phyloP scores from a whole-genome alignment of 2,329 filamentous ascomycete species.

The Aaosphaeria pasadenensis region DNA sequence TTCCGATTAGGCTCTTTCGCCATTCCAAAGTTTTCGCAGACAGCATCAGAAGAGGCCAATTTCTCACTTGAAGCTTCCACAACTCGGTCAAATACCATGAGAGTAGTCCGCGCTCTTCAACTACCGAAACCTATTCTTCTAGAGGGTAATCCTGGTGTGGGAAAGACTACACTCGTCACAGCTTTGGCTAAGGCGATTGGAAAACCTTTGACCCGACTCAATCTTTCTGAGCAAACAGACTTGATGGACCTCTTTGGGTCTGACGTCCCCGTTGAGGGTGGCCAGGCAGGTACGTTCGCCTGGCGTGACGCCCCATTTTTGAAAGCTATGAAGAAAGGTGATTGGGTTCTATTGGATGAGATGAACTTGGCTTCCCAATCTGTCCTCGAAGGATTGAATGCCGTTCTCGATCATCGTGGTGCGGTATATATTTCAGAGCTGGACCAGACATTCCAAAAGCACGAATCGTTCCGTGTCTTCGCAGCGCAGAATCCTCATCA shows the following conservation, averaged over 20 bases:
- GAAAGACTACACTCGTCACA: constrained; percentile 90
- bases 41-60: constrained; percentile 51
- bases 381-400: constrained; percentile 92
- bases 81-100: constrained; percentile 84
- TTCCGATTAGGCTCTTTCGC: constrained; percentile 75
- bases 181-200: constrained; percentile 79
- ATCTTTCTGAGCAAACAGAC: constrained; percentile 96
- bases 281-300: constrained; percentile 82
- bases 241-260: constrained; percentile 97
- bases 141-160: constrained; percentile 96
- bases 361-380: constrained; percentile 99
- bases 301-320: constrained; percentile 96
- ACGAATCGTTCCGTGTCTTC: constrained; percentile 89
- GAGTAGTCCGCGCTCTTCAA: constrained; percentile 84
- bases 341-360: constrained; percentile 96
- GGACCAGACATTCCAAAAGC: constrained; percentile 87
- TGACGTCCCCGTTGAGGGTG: constrained; percentile 93
- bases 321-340: constrained; percentile 91
- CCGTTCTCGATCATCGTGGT: constrained; percentile 92
- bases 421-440: constrained; percentile 95
- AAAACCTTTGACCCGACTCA: constrained; percentile 84
- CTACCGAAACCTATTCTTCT: constrained; percentile 87
- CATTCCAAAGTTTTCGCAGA: constrained; percentile 53
- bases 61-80: constrained; percentile 89
- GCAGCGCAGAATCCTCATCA: constrained; percentile 97